phyloP scores from a whole-genome alignment of 177 flowering plant species.

The Tripterygium wilfordii region DNA sequence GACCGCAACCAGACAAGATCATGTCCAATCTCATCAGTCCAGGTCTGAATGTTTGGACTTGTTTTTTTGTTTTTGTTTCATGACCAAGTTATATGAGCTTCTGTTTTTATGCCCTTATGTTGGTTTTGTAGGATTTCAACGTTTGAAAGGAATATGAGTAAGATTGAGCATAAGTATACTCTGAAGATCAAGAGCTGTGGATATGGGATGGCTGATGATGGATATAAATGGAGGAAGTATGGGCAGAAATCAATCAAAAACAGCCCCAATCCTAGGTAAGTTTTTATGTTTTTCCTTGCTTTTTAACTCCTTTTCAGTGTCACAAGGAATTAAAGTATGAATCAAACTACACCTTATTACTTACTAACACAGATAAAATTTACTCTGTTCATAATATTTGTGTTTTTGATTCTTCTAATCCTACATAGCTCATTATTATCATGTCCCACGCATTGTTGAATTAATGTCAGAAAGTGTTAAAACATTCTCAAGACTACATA shows the following conservation, averaged over 20 bases:
- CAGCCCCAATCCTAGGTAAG: slow-evolving; percentile 75
- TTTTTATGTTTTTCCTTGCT: background rate
- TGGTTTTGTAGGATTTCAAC: slow-evolving; percentile 34
- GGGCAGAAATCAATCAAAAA: slow-evolving; percentile 95
- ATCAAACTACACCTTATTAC: no score
- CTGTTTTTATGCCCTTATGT: background rate
- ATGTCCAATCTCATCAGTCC: slow-evolving; percentile 5
- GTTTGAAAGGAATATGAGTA: slow-evolving; percentile 35
- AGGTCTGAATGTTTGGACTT: background rate
- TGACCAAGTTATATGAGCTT: background rate
- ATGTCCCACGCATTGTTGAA: no score
- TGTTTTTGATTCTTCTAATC: no score
- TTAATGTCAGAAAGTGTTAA: background rate
- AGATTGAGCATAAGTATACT: slow-evolving; percentile 66
- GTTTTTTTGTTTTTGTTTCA: background rate
- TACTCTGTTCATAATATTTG: no score
- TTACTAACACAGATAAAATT: no score
- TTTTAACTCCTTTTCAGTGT: no score
- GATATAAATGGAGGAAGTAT: slow-evolving; percentile 95
- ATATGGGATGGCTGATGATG: slow-evolving; percentile 70
- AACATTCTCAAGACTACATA: background rate
- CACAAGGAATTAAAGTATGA: no score
- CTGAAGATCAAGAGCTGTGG: slow-evolving; percentile 62
- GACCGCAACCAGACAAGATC: slow-evolving; percentile 8
- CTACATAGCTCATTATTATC: no score